These are phyloP conservation scores for Daedalea quercina DNA, from an alignment of 768 basidiomycete species.

Conservation along the genomic window DNA sequence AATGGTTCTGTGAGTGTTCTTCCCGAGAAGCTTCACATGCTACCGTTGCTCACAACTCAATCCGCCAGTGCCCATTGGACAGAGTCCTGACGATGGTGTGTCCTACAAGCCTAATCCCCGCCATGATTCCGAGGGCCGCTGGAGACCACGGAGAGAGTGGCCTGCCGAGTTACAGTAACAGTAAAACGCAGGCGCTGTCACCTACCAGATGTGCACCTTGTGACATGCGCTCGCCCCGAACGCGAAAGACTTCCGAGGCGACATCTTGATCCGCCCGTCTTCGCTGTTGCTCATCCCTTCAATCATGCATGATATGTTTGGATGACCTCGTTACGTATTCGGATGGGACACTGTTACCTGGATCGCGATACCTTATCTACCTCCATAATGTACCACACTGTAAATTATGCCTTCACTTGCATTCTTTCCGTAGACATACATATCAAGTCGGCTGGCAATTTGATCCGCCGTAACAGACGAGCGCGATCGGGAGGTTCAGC, in stretches of 20 bases:
- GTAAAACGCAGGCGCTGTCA: neutral
- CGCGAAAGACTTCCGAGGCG: too few relatives aligned
- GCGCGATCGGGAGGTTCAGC: neutral
- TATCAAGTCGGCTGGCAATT: neutral
- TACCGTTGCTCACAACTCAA: neutral
- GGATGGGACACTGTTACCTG: too few relatives aligned
- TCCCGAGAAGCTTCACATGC: neutral
- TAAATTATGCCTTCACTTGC: too few relatives aligned
- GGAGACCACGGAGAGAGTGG: slow-evolving; percentile 66
- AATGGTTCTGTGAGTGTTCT: slow-evolving; percentile 75
- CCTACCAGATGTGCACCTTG: too few relatives aligned
- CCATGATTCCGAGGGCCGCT: slow-evolving; percentile 62
- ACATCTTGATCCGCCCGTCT: too few relatives aligned
- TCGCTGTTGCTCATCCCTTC: too few relatives aligned
- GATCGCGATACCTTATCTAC: too few relatives aligned
- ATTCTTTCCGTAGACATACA: too few relatives aligned
- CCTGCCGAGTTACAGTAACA: slow-evolving; percentile 49
- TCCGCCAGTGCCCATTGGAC: slow-evolving; percentile 44
- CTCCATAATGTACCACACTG: too few relatives aligned
- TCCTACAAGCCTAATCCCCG: slow-evolving; percentile 65
- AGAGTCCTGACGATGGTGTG: slow-evolving; percentile 49
- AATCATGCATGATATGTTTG: too few relatives aligned
- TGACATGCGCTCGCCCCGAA: too few relatives aligned
- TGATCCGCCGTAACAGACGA: neutral
- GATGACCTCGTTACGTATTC: too few relatives aligned